Percentiles rank a stretch among this genome's conserved stretches.
These are phyloP conservation scores for Talaromyces sp. DNA, from an alignment of 2,329 filamentous ascomycete genomes.

Conservation along the genomic window DNA sequence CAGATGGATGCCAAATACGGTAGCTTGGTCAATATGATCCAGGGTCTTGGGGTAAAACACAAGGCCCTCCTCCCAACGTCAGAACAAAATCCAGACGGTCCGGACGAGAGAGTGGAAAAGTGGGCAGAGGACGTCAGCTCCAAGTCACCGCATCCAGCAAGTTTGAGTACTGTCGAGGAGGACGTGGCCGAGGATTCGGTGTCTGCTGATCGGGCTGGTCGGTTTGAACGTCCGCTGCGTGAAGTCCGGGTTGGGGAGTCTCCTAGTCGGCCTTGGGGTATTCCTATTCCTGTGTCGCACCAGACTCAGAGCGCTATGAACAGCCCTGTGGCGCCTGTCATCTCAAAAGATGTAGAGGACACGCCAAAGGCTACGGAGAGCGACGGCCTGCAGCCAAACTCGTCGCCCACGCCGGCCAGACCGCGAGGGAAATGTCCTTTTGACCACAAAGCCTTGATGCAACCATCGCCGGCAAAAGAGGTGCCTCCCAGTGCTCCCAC, in stretches of 20 bases:
- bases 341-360: slow-evolving; percentile 16
- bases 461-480: neutral
- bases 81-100: slow-evolving; percentile 31
- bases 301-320: slow-evolving; percentile 22
- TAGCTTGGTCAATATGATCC: slow-evolving; percentile 80
- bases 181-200: slow-evolving; percentile 14
- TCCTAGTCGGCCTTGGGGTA: slow-evolving; percentile 89
- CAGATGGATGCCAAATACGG: slow-evolving; percentile 94
- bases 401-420: slow-evolving; percentile 13
- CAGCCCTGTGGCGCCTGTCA: slow-evolving; percentile 18
- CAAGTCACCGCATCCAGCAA: slow-evolving; percentile 41
- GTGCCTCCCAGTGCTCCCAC: neutral
- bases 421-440: slow-evolving; percentile 32
- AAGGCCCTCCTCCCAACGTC: slow-evolving; percentile 71
- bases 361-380: slow-evolving; percentile 7
- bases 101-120: slow-evolving; percentile 70
- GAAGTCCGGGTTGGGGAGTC: slow-evolving; percentile 92
- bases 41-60: slow-evolving; percentile 80
- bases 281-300: slow-evolving; percentile 65
- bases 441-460: slow-evolving; percentile 15
- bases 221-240: slow-evolving; percentile 79
- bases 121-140: slow-evolving; percentile 77
- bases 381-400: slow-evolving; percentile 11
- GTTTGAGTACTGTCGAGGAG: slow-evolving; percentile 35
- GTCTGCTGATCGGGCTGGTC: slow-evolving; percentile 56